phyloP scores from a whole-genome alignment of 2,329 filamentous ascomycete genomes.

The Fusarium keratoplasticum region DNA sequence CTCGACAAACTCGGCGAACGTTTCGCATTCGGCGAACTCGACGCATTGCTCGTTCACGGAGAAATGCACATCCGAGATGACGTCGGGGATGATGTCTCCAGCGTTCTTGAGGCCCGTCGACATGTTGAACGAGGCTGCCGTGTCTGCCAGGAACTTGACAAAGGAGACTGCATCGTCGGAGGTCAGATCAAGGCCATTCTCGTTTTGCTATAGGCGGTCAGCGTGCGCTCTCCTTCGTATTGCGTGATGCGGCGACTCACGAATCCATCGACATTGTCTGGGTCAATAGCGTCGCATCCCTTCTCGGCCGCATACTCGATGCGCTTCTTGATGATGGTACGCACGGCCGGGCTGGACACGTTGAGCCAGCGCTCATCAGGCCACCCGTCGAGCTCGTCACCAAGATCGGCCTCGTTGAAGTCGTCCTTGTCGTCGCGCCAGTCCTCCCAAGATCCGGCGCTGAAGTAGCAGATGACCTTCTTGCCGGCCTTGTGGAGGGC shows the following conservation, averaged over 20 bases:
- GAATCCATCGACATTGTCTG: conserved; percentile 78
- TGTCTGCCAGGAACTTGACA: conserved; percentile 68
- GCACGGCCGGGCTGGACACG: conserved; percentile 66
- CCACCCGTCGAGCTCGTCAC: conserved; percentile 72
- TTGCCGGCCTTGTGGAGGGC: conserved; percentile 67
- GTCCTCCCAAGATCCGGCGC: conserved; percentile 75
- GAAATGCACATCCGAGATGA: conserved; percentile 67
- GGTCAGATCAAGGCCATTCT: conserved; percentile 72
- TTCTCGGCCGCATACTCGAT: conserved; percentile 71
- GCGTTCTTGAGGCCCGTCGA: conserved; percentile 78
- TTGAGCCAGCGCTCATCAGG: conserved; percentile 75
- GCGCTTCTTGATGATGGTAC: conserved; percentile 71
- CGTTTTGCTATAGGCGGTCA: conserved; percentile 57
- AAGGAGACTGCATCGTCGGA: conserved; percentile 67
- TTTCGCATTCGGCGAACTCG: conserved; percentile 68
- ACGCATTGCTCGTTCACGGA: conserved; percentile 78
- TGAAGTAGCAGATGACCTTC: conserved; percentile 81
- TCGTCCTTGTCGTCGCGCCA: conserved; percentile 68
- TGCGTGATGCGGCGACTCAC: conserved; percentile 48
- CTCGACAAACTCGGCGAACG: conserved; percentile 67
- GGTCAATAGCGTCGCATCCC: conserved; percentile 76
- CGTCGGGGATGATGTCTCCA: conserved; percentile 64
- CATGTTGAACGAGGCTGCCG: conserved; percentile 66
- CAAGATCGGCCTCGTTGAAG: conserved; percentile 68
- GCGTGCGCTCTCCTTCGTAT: conserved; percentile 29